Conservation (phyloP, 2,329 filamentous ascomycete species). For the Neocatenulostroma microsporum region DNA sequence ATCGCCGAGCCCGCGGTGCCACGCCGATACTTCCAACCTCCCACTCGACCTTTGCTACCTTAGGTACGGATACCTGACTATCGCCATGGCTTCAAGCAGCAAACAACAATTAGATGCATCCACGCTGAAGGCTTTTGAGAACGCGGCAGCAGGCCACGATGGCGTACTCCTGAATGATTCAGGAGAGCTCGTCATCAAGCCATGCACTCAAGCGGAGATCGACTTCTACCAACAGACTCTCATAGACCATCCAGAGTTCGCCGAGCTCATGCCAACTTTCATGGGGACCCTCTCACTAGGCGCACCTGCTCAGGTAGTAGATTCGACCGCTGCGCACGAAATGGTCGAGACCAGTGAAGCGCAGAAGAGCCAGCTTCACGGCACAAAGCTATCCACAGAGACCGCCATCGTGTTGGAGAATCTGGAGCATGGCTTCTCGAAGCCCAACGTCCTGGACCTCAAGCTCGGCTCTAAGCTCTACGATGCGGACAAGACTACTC, state of each 20-base stretch:
- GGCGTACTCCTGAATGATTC: slow-evolving; percentile 79
- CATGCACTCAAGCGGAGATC: slow-evolving; percentile 78
- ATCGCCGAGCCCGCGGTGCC: too few species aligned
- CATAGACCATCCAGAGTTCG: slow-evolving; percentile 62
- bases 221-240: slow-evolving; percentile 75
- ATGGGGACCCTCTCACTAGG: slow-evolving; percentile 71
- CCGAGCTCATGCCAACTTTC: slow-evolving; percentile 73
- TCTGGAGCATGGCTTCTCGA: slow-evolving; percentile 67
- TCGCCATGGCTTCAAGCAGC: slow-evolving; percentile 7
- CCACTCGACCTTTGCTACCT: too few species aligned
- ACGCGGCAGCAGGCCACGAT: slow-evolving; percentile 79
- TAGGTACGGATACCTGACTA: too few species aligned
- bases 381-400: slow-evolving; percentile 64
- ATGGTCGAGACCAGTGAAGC: slow-evolving; percentile 14
- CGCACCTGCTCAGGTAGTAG: slow-evolving; percentile 30
- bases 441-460: slow-evolving; percentile 84
- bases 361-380: slow-evolving; percentile 38
- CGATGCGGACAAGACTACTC: slow-evolving; percentile 58
- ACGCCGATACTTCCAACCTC: too few species aligned
- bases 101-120: slow-evolving; percentile 22
- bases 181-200: slow-evolving; percentile 87
- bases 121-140: slow-evolving; percentile 60
- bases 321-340: slow-evolving; percentile 11
- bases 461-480: slow-evolving; percentile 84
- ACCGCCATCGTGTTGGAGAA: slow-evolving; percentile 80